These are phyloP conservation scores for Annulohypoxylon moriforme DNA, from an alignment of 495 filamentous ascomycete species.

Conservation along the genomic window DNA sequence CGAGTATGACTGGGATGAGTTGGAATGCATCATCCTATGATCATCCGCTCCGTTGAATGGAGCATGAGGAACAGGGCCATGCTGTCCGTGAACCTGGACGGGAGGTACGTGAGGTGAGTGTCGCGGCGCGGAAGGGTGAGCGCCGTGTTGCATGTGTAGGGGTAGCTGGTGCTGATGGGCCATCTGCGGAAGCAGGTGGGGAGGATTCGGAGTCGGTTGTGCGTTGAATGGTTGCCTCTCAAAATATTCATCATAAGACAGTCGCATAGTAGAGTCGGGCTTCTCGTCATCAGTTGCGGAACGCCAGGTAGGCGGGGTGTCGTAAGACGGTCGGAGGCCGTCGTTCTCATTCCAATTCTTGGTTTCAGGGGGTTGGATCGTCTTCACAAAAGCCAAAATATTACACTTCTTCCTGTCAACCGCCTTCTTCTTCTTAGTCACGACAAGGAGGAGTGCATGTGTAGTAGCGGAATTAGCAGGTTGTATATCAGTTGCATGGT, in stretches of 20 bases:
- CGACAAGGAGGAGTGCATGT: conserved; percentile 58
- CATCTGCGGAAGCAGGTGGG: conserved; percentile 62
- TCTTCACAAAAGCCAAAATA: conserved; percentile 76
- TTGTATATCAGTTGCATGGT: conserved; percentile 58
- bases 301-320: conserved; percentile 84
- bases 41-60: conserved; percentile 78
- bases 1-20: conserved; percentile 77
- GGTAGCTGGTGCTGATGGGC: conserved; percentile 83
- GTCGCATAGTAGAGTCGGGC: conserved; percentile 65
- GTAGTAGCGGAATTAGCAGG: conserved; percentile 20
- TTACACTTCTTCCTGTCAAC: conserved; percentile 63
- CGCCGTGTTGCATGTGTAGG: conserved; percentile 68
- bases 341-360: conserved; percentile 72
- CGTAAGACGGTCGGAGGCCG: conserved; percentile 79
- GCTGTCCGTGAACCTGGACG: conserved; percentile 74
- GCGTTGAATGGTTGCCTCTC: conserved; percentile 68
- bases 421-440: conserved; percentile 71
- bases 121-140: conserved; percentile 57
- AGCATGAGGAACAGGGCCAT: conserved; percentile 68
- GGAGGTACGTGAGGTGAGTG: conserved; percentile 74
- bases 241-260: conserved; percentile 80
- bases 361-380: conserved; percentile 77
- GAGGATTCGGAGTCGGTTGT: conserved; percentile 74
- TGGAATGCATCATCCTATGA: conserved; percentile 87
- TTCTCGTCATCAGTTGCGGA: conserved; percentile 68